Conservation (phyloP, 2,329 filamentous ascomycete species). For the Colletotrichum theobromicola region DNA sequence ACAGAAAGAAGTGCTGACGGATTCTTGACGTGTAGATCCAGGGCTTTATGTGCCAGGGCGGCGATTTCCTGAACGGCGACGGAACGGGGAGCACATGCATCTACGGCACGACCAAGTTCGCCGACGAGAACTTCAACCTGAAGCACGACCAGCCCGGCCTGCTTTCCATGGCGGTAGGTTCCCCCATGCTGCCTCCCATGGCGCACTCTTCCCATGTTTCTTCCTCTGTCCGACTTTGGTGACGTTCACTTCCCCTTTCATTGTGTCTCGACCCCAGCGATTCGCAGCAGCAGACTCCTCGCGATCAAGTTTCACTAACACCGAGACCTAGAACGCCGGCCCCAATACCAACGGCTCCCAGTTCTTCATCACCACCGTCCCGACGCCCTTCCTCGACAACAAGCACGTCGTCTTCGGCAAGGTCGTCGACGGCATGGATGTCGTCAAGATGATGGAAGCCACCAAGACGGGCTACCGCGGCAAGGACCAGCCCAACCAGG, state of each 20-base stretch:
- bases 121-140: conserved; percentile 86
- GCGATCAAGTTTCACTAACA: background rate
- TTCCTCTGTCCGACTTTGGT: background rate
- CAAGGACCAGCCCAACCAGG: conserved; percentile 82
- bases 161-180: conserved; percentile 88
- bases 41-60: conserved; percentile 97
- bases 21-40: conserved; percentile 67
- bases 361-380: conserved; percentile 94
- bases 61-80: conserved; percentile 93
- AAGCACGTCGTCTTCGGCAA: conserved; percentile 97
- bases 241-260: background rate
- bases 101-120: conserved; percentile 83
- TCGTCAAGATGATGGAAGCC: conserved; percentile 90
- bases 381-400: conserved; percentile 85
- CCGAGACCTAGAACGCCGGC: conserved; percentile 73
- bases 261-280: background rate
- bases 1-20: background rate
- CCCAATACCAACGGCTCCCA: conserved; percentile 93
- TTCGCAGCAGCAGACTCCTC: background rate
- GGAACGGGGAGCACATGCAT: conserved; percentile 89
- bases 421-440: conserved; percentile 87
- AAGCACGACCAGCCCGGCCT: conserved; percentile 83
- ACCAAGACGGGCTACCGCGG: conserved; percentile 78
- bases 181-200: background rate
- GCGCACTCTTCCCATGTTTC: background rate